Conservation (phyloP, 1,284 basidiomycete species). For the Apiotrichum sp. region DNA sequence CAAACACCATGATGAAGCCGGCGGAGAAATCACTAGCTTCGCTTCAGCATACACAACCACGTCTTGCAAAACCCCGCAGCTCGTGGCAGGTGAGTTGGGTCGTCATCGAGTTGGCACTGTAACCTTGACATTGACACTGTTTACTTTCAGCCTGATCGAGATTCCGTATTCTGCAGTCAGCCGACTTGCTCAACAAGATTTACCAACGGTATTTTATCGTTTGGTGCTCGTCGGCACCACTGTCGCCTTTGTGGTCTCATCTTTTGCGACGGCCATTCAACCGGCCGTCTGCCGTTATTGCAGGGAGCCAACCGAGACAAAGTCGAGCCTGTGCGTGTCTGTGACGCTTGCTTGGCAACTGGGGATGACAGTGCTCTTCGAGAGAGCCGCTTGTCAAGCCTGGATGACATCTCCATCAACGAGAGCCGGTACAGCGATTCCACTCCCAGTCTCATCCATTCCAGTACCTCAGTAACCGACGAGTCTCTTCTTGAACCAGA, state of each 20-base stretch:
- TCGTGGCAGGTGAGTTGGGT: slow-evolving; percentile 34
- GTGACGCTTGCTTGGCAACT: too few species aligned
- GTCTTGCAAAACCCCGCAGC: slow-evolving; percentile 10
- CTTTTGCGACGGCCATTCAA: slow-evolving; percentile 34
- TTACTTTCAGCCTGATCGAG: slow-evolving; percentile 24
- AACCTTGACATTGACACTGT: background rate
- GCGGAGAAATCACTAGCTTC: too few species aligned
- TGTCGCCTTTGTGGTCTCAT: slow-evolving; percentile 39
- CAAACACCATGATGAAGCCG: too few species aligned
- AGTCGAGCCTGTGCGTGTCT: slow-evolving; percentile 1
- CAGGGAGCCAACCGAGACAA: slow-evolving; percentile 14
- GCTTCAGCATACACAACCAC: background rate
- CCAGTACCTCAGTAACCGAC: slow-evolving; percentile 13
- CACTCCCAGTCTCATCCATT: slow-evolving; percentile 14
- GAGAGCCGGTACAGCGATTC: slow-evolving; percentile 6
- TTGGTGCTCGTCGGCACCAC: slow-evolving; percentile 38
- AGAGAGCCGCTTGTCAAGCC: too few species aligned
- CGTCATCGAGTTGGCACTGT: too few species aligned
- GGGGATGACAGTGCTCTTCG: too few species aligned
- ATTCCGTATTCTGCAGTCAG: slow-evolving; percentile 34
- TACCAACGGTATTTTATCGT: slow-evolving; percentile 25
- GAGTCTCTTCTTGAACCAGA: slow-evolving; percentile 19
- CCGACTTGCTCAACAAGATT: slow-evolving; percentile 40
- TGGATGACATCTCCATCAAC: background rate
- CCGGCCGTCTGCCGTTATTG: slow-evolving; percentile 20